Evolutionary conservation across 1,139 yeast genomes (phyloP).

Genomic region (Suhomyces chickasaworum): DNA sequence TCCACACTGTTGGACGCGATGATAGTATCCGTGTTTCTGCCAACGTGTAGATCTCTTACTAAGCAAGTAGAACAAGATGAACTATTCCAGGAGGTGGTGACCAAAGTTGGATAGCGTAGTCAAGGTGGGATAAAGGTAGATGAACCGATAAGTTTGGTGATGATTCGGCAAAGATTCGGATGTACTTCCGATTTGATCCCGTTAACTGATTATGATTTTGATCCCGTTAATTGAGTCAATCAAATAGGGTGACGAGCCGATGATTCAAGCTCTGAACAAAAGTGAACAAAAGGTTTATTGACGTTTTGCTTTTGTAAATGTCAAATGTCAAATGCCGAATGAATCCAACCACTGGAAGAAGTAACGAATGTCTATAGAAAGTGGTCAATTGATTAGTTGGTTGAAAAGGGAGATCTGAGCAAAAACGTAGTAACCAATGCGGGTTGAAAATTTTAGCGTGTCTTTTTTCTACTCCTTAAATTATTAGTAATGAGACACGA

Average conservation of each 20-base stretch:
- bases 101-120: neutral
- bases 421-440: constrained; percentile 1
- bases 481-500: constrained; percentile 1
- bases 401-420: neutral
- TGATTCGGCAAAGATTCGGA: neutral
- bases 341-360: neutral
- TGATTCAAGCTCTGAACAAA: too few species aligned
- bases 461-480: constrained; percentile 13
- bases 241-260: neutral
- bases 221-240: neutral
- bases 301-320: neutral
- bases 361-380: neutral
- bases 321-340: too few species aligned
- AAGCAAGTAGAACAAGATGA: neutral
- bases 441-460: constrained; percentile 12
- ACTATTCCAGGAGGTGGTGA: neutral
- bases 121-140: neutral
- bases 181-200: neutral
- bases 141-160: neutral
- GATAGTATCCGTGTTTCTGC: neutral
- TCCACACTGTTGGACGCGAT: neutral
- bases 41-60: neutral
- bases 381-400: neutral
- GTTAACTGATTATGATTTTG: neutral
- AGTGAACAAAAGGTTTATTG: too few species aligned